A percentile compares a stretch with the other conserved stretches of the same genome.
Conservation (phyloP, 164 flowering plant species). For the Macadamia tetraphylla region DNA sequence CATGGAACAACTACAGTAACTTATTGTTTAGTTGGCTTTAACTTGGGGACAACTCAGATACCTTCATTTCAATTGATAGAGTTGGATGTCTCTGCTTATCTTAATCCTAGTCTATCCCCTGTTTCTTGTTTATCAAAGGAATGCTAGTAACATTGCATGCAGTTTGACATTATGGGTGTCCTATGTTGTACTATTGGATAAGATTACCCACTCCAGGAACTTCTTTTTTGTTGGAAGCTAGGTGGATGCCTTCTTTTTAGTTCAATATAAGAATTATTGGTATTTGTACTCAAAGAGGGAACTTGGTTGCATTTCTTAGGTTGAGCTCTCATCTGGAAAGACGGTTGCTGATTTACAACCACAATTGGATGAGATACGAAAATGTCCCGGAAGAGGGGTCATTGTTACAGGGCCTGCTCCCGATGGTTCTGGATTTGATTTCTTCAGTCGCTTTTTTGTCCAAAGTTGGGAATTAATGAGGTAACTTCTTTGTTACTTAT, state of each 20-base stretch:
- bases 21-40: too few species aligned
- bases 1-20: too few species aligned
- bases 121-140: not conserved
- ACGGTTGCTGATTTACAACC: conserved; percentile 27
- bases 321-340: conserved; percentile 27
- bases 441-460: conserved; percentile 35
- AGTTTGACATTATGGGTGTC: not conserved
- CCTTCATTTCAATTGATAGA: not conserved
- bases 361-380: conserved; percentile 25
- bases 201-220: too few species aligned
- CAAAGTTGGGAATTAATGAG: conserved; percentile 33
- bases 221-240: too few species aligned
- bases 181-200: not conserved
- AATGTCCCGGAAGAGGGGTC: conserved; percentile 30
- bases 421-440: conserved; percentile 29
- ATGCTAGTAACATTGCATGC: not conserved
- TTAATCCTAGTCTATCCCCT: not conserved
- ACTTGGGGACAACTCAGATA: not conserved
- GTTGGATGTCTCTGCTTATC: not conserved
- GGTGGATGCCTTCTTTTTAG: not conserved
- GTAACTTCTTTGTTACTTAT: conserved; percentile 11
- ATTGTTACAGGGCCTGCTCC: conserved; percentile 31
- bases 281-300: not conserved
- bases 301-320: conserved; percentile 17
- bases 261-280: not conserved